Conservation (phyloP, 1,284 basidiomycete species). For the Pyrrhoderma lamaoense region DNA sequence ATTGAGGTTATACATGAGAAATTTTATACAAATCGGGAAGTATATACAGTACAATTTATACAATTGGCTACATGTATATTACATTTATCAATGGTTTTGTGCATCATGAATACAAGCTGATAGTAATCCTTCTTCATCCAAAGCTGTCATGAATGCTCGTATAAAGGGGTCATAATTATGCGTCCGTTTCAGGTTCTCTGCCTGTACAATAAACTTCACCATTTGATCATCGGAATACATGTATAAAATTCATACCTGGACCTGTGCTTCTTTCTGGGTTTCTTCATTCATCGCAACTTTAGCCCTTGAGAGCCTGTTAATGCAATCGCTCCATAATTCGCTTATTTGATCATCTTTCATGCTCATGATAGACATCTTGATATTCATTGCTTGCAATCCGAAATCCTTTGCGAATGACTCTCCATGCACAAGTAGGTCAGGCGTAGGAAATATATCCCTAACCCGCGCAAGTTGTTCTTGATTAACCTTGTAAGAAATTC, state of each 20-base stretch:
- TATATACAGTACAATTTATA: no score
- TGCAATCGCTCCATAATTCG: conserved; percentile 40
- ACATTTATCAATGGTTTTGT: no score
- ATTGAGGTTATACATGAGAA: no score
- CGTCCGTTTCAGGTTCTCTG: conserved; percentile 48
- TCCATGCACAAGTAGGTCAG: conserved; percentile 23
- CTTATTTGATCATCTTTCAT: conserved; percentile 34
- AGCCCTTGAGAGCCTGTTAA: conserved; percentile 34
- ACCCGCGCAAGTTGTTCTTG: conserved; percentile 27
- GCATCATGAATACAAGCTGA: conserved; percentile 2
- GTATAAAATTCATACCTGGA: conserved; percentile 34
- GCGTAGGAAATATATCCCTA: conserved; percentile 30
- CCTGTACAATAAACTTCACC: conserved; percentile 28
- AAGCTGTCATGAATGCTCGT: conserved; percentile 34
- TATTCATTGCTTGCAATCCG: conserved; percentile 36
- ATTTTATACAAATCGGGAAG: no score
- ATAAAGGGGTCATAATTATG: conserved; percentile 59
- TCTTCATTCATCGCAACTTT: conserved; percentile 47
- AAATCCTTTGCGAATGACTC: conserved; percentile 37
- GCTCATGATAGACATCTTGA: conserved; percentile 38
- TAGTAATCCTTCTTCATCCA: conserved; percentile 43
- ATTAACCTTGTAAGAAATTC: conserved; percentile 31
- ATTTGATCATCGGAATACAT: neutral
- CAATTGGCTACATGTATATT: no score
- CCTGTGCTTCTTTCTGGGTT: conserved; percentile 34